Evolutionary conservation across 1,284 basidiomycete species (phyloP), one percentile per base, ranked within the genome.

Genomic region (Puccinia hordei): DNA sequence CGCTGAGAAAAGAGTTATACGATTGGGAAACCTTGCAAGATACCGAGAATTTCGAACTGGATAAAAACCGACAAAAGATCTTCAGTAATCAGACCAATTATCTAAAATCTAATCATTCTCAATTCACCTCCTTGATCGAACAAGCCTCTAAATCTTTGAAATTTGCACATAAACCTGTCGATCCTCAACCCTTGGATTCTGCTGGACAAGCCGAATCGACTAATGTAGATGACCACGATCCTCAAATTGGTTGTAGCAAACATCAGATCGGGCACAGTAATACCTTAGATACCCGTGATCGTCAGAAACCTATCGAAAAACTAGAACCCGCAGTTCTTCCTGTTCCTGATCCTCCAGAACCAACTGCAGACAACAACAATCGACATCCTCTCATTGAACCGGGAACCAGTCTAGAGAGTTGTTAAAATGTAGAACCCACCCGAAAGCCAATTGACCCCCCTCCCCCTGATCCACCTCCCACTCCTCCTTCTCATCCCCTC

Each of bases 1-100:
- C 49, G 12, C 41, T 80, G 9, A 73, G 61, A 41, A 53, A 73
- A 19, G 59, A 73, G 35, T 3, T 80, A 10, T 19, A 55, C n/a
- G 59, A 73, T 35, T 80, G 78, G 78, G 78, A 80, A 66, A n/a
- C 22, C 12, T 63, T 80, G 41, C 55, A 80, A 27, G 78, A 80
- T 10, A n/a, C 38, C 24, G 77, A 79, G 35, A 61, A 71, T 44
- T 24, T 55, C 17, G 72, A 63, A 8, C 35, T 72, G 17, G 69
- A 55, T 38, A 51, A 72, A 55, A 30, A 51, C 15, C 69, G 49
- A 10, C 12, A n/a, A 8, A 72, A 72, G 51, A 72, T 72, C 51
- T 72, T 72, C 3, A 72, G 49, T 38, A 55, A 72, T 49, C 69
- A 51, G 17, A 17, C 24, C 27, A 10, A 30, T 55, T 72, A 72